Conservation (phyloP, 2,329 filamentous ascomycete genomes). For the Grosmannia clavigera region DNA sequence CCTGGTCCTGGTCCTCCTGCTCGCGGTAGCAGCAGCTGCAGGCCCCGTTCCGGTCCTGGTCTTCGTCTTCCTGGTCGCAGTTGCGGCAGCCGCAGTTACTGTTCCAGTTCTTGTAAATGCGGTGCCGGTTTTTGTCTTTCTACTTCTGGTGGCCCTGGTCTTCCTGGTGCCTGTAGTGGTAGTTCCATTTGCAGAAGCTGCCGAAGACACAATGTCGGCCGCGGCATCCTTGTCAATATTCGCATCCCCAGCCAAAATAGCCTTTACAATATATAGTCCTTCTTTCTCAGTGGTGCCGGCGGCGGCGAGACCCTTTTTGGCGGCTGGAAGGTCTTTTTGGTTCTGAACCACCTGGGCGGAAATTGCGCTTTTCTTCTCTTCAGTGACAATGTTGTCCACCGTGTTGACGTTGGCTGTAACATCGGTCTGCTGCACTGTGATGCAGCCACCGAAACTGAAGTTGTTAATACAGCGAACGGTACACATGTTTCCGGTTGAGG, state of each 20-base stretch:
- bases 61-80: neutral
- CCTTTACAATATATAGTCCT: neutral
- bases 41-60: neutral
- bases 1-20: neutral
- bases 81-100: neutral
- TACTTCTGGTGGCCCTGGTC: neutral
- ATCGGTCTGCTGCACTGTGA: constrained; percentile 2
- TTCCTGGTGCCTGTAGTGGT: neutral
- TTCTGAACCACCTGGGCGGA: constrained; percentile 1
- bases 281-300: neutral
- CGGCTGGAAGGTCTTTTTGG: neutral
- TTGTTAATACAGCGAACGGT: constrained; percentile 4
- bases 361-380: neutral
- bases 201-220: neutral
- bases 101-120: neutral
- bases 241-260: neutral
- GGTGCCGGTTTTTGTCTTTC: neutral
- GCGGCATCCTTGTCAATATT: neutral
- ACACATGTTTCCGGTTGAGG: constrained; percentile 2
- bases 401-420: neutral
- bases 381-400: neutral
- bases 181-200: neutral
- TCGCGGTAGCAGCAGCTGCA: neutral
- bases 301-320: neutral
- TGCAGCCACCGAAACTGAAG: constrained; percentile 2